These are phyloP conservation scores for Neohortaea acidophila DNA, from an alignment of 495 filamentous ascomycete genomes.

Conservation along the genomic window DNA sequence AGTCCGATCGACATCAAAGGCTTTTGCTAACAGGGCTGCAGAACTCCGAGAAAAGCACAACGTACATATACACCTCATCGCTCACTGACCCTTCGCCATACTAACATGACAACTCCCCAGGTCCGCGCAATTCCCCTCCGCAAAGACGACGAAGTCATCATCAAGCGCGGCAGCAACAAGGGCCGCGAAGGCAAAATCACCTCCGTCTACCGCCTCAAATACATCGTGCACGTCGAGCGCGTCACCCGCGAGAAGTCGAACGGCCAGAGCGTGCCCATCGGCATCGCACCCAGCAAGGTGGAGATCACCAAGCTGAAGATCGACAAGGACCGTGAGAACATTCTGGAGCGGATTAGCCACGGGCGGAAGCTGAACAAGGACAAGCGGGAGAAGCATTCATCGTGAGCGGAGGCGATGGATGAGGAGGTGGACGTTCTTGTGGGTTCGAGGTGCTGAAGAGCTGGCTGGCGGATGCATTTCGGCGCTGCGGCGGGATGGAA, in stretches of 20 bases:
- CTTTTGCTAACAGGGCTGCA: conserved; percentile 7
- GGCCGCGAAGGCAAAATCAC: conserved; percentile 91
- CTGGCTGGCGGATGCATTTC: too few species aligned
- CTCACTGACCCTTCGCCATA: background rate
- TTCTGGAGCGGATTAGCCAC: conserved; percentile 68
- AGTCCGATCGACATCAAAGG: too few species aligned
- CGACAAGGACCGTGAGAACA: conserved; percentile 92
- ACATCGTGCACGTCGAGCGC: conserved; percentile 81
- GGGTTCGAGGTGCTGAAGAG: too few species aligned
- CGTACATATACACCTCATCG: conserved; percentile 35
- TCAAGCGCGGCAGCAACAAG: conserved; percentile 81
- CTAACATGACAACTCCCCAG: conserved; percentile 29
- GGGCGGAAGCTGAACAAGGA: conserved; percentile 46
- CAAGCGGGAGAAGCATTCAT: conserved; percentile 44
- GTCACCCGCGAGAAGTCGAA: conserved; percentile 86
- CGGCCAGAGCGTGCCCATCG: conserved; percentile 77
- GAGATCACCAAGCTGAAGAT: conserved; percentile 96
- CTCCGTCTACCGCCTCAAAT: conserved; percentile 88
- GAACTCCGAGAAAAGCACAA: conserved; percentile 94
- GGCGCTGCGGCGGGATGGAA: too few species aligned
- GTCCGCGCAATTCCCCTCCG: conserved; percentile 94
- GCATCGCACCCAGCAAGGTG: conserved; percentile 82
- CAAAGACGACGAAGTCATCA: conserved; percentile 89
- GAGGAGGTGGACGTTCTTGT: too few species aligned
- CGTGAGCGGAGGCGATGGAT: too few species aligned